Evolutionary conservation across 176 grass and related monocot species (phyloP), one percentile per base, ranked within the genome.

Genomic region (Saccharum officinarum): DNA sequence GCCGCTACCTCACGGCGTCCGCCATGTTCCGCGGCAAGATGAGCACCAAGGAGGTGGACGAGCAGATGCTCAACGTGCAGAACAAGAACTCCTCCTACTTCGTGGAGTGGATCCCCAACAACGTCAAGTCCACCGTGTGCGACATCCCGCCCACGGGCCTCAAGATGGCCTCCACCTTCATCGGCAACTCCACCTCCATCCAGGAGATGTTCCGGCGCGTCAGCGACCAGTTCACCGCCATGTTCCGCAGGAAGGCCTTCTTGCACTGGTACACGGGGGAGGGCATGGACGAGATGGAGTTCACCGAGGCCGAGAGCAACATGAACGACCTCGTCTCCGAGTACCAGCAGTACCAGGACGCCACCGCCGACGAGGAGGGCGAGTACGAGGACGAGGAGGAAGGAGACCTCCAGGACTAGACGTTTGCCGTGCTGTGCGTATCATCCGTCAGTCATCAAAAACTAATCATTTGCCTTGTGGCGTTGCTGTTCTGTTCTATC

Each of bases 11-110:
- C 4, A 97, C 94, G 0, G 94, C 94, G 1, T 93, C 91, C 4
- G 94, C 94, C 84, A 88, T 97, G 94, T 97, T 91, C 84, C 86
- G 94, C 1, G 94, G 94, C 31, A 93, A 93, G 85, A 97, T 97
- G 94, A 82, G 77, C 87, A 92, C 91, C 81, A 92, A 92, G 91
- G 91, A 92, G 76, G 91, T 92, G 84, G 91, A 97, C 78, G 91
- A 97, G 84, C 94, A 97, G 89, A 97, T 97, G 94, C 67, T 92
- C 40, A 89, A 94, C 70, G 89, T 94, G 1, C 92, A 94, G 80
- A 94, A 92, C 89, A 94, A 94, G 81, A 92, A 94, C 86, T 91
- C 89, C 0, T 92, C 89, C 42, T 94, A 94, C 87, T 94, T 94
- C 75, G 92, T 94, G 0, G 92, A 94, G 84, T 94, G 92, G 92